A percentile compares a stretch with the other conserved stretches of the same genome.
phyloP scores from a whole-genome alignment of 2,329 filamentous ascomycete genomes.

The Colletotrichum spinosum region DNA sequence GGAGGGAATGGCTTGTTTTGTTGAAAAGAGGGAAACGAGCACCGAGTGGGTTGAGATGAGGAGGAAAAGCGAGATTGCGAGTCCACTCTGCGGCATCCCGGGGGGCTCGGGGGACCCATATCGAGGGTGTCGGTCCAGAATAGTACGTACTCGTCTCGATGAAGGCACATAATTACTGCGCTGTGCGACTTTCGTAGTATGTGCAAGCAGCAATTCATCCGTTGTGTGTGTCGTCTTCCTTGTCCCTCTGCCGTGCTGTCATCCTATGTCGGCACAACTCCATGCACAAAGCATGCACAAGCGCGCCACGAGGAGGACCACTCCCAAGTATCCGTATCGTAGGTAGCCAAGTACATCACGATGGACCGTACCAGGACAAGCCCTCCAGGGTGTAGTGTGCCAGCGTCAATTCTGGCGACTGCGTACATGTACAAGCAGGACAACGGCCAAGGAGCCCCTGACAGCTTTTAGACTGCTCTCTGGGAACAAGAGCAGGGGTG shows the following conservation, averaged over 20 bases:
- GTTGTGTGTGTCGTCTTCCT: background rate
- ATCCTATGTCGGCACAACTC: conserved; percentile 22
- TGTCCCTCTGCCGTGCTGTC: conserved; percentile 20
- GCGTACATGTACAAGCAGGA: too few species aligned
- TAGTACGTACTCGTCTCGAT: conserved; percentile 2
- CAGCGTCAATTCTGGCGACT: conserved; percentile 1
- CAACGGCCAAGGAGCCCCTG: conserved; percentile 18
- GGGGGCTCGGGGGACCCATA: conserved; percentile 22
- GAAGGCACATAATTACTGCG: background rate
- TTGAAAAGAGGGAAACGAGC: conserved; percentile 50
- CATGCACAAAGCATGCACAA: background rate
- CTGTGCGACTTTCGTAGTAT: background rate
- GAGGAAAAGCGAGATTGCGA: conserved; percentile 38
- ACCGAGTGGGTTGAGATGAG: conserved; percentile 43
- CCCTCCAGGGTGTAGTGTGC: conserved; percentile 14
- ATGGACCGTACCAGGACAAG: conserved; percentile 15
- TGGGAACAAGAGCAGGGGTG: conserved; percentile 1
- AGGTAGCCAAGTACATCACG: background rate
- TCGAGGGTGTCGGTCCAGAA: conserved; percentile 32
- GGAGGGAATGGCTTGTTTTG: conserved; percentile 53
- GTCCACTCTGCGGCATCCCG: conserved; percentile 38
- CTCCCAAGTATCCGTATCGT: too few species aligned
- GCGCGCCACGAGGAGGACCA: background rate
- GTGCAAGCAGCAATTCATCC: background rate
- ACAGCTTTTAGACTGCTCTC: conserved; percentile 9